These are phyloP conservation scores for Aureobasidium sp. DNA, from an alignment of 2,329 filamentous ascomycete species.

Conservation along the genomic window DNA sequence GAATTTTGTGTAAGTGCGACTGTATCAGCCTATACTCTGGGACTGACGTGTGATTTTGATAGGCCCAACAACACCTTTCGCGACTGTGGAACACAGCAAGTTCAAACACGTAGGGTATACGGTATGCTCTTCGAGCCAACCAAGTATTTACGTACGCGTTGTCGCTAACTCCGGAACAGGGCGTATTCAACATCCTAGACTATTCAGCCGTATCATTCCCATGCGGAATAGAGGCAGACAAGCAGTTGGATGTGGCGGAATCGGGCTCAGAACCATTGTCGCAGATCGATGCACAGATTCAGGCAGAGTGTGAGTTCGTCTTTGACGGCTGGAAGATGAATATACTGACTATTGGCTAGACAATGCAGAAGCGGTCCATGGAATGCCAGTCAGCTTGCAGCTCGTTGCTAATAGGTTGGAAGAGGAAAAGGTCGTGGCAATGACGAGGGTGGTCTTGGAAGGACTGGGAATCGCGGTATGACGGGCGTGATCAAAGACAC, in stretches of 20 bases:
- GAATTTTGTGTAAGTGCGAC: conserved; percentile 30
- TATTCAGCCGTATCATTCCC: conserved; percentile 42
- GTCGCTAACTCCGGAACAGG: not conserved
- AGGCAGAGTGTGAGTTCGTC: conserved; percentile 17
- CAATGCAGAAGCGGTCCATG: conserved; percentile 30
- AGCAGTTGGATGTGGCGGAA: conserved; percentile 29
- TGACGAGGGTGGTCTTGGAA: conserved; percentile 29
- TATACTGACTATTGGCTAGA: conserved; percentile 23
- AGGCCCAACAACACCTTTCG: conserved; percentile 39
- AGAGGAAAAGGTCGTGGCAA: conserved; percentile 37
- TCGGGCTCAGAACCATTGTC: conserved; percentile 22
- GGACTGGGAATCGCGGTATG: conserved; percentile 1
- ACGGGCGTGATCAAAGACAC: not conserved
- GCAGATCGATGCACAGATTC: conserved; percentile 16
- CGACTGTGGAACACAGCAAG: conserved; percentile 35
- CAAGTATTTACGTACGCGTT: not conserved
- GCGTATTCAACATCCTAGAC: conserved; percentile 43
- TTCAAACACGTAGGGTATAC: conserved; percentile 42
- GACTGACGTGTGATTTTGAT: conserved; percentile 24
- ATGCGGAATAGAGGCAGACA: conserved; percentile 33
- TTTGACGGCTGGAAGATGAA: not conserved
- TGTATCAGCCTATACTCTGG: not conserved
- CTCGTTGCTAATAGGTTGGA: conserved; percentile 35
- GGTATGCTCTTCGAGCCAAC: conserved; percentile 15
- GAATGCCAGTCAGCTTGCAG: conserved; percentile 38